phyloP scores from a whole-genome alignment of 2,329 filamentous ascomycete genomes.

The Lomentospora prolificans region DNA sequence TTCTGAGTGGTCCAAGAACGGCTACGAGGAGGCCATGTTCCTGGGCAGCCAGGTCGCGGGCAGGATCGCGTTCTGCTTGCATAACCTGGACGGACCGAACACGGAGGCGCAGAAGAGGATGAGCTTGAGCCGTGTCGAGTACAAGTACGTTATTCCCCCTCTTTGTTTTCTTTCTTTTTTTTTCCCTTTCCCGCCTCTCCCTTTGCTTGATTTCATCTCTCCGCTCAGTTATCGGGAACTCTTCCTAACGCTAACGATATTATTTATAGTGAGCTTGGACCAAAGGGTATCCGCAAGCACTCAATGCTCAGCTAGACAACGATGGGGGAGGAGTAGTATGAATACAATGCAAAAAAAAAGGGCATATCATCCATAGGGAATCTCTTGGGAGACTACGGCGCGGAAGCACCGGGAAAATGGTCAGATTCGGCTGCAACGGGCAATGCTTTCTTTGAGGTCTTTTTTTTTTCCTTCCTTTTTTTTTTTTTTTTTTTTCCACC shows the following conservation, averaged over 20 bases:
- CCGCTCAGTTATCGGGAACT: not conserved
- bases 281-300: conserved; percentile 43
- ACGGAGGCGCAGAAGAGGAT: conserved; percentile 44
- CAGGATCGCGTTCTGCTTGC: conserved; percentile 46
- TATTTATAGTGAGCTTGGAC: conserved; percentile 38
- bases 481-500: too few species aligned
- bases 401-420: too few species aligned
- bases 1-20: conserved; percentile 77
- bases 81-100: conserved; percentile 44
- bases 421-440: too few species aligned
- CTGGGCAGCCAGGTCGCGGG: conserved; percentile 81
- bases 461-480: too few species aligned
- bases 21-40: conserved; percentile 74
- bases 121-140: conserved; percentile 49
- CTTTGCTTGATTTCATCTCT: not conserved
- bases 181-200: not conserved
- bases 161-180: not conserved
- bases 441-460: too few species aligned
- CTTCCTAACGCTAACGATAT: conserved; percentile 11
- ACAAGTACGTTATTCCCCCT: conserved; percentile 38
- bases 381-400: too few species aligned
- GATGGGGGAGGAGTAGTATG: not conserved
- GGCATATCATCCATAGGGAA: too few species aligned
- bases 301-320: conserved; percentile 43
- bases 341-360: not conserved